Evolutionary conservation across 805 yeast genomes (phyloP), one percentile per base, ranked within the genome.

Genomic region (Yueomyces sp.): DNA sequence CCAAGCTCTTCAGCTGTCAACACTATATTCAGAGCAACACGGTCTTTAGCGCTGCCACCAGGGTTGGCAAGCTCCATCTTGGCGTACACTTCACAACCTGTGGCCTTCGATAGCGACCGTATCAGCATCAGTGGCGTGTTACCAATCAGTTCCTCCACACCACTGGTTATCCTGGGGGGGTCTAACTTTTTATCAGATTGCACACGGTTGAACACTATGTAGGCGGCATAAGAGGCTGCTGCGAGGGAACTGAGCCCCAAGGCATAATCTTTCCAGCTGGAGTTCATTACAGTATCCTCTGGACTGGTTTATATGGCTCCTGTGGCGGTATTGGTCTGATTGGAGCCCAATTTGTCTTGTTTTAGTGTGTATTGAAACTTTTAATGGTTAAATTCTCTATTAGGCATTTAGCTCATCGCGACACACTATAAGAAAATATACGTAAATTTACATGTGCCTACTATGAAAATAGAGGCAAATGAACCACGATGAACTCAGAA

Each of bases 11-110:
- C 95, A 44, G 82, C 83, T 27, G 76, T 75, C 44, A 75, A 67
- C 19, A 90, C 81, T 39, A 90, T 81, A 3, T 92, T 85, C 26
- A 84, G 64, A 0, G 97, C 97, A 26, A 92, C 95, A 39, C 98
- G 68, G 58, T 90, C 98, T 52, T 90, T 90, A 4, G 97, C 95
- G 42, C 94, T 82, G 0, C 97, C 97, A 1, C 90, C 98, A 0
- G 97, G 96, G 55, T 90, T 92, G 48, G 71, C 62, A 44, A 85
- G 65, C 60, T 90, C 98, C 47, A 88, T 59, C 55, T 90, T 90
- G 36, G 95, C 97, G 58, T 77, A 85, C 3, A 90, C 76, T 38
- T 82, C 79, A 55, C 90, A 81, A 0, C 94, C 94, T 0, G 95
- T 85, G 9, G 71, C 62, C 11, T 68, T 61, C 1, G 92, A 79